These are phyloP conservation scores for Parafenestella ontariensis DNA, from an alignment of 2,329 filamentous ascomycete genomes.

Conservation along the genomic window DNA sequence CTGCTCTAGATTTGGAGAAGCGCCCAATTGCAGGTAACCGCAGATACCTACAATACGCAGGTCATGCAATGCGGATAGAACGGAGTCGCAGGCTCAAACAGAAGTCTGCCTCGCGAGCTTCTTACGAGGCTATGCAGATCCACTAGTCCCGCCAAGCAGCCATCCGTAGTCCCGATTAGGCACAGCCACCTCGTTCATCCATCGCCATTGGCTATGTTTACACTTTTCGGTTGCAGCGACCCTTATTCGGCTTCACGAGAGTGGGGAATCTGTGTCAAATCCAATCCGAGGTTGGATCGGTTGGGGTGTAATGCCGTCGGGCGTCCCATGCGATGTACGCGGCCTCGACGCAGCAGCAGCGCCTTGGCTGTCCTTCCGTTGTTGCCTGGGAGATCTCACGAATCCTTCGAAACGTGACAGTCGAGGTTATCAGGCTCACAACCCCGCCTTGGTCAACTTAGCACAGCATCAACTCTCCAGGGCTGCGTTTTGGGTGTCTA, in stretches of 20 bases:
- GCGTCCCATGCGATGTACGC: slow-evolving; percentile 12
- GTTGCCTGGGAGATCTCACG: slow-evolving; percentile 21
- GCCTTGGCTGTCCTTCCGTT: slow-evolving; percentile 1
- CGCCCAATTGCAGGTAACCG: too few relatives aligned
- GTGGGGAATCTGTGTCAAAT: background rate
- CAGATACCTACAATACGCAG: background rate
- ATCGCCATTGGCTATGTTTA: background rate
- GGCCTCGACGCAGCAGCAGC: background rate
- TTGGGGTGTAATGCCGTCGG: background rate
- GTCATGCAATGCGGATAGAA: background rate
- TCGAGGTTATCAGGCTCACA: background rate
- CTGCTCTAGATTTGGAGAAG: too few relatives aligned
- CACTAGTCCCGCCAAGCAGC: background rate
- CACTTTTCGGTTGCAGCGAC: background rate
- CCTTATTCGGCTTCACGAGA: background rate
- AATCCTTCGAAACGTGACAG: background rate
- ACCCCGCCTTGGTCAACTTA: background rate
- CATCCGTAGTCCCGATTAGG: background rate
- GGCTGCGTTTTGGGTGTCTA: background rate
- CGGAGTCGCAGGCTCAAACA: background rate
- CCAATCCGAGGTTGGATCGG: background rate
- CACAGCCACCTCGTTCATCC: background rate
- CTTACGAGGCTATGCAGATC: background rate
- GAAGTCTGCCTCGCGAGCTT: background rate
- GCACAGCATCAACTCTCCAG: background rate